phyloP scores from a whole-genome alignment of 768 basidiomycete genomes.

The Suillus tomentosus region DNA sequence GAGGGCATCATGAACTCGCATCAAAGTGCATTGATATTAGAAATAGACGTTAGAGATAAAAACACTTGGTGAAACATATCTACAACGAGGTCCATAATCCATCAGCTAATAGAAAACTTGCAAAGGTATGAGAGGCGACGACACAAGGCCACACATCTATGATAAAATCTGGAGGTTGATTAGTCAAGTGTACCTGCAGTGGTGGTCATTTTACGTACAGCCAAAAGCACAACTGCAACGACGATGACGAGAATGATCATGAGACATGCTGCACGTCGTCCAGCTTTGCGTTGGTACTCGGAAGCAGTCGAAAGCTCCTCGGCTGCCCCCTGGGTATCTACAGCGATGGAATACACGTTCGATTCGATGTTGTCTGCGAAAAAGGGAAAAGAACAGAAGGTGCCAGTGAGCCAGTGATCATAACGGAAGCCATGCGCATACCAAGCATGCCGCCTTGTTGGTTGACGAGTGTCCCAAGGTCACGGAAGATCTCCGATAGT shows the following conservation, averaged over 20 bases:
- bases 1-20: background rate
- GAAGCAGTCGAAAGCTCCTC: slow-evolving; percentile 88
- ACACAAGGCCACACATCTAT: slow-evolving; percentile 38
- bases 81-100: slow-evolving; percentile 1
- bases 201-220: slow-evolving; percentile 57
- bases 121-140: background rate
- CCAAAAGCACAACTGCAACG: slow-evolving; percentile 83
- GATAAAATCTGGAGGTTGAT: background rate
- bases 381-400: background rate
- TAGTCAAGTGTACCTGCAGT: slow-evolving; percentile 7
- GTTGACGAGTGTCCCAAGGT: slow-evolving; percentile 90
- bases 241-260: slow-evolving; percentile 88
- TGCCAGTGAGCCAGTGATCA: background rate
- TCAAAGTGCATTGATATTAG: slow-evolving; percentile 1
- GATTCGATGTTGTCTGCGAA: slow-evolving; percentile 88
- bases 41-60: slow-evolving; percentile 31
- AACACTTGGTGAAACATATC: slow-evolving; percentile 15
- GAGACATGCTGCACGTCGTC: slow-evolving; percentile 85
- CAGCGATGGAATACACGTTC: slow-evolving; percentile 85
- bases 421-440: slow-evolving; percentile 38
- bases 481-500: slow-evolving; percentile 93
- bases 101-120: background rate
- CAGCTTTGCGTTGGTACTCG: slow-evolving; percentile 94
- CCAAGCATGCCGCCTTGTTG: slow-evolving; percentile 96
- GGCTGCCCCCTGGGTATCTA: slow-evolving; percentile 79